Conservation (phyloP, 768 basidiomycete species). For the Boletales sp. region DNA sequence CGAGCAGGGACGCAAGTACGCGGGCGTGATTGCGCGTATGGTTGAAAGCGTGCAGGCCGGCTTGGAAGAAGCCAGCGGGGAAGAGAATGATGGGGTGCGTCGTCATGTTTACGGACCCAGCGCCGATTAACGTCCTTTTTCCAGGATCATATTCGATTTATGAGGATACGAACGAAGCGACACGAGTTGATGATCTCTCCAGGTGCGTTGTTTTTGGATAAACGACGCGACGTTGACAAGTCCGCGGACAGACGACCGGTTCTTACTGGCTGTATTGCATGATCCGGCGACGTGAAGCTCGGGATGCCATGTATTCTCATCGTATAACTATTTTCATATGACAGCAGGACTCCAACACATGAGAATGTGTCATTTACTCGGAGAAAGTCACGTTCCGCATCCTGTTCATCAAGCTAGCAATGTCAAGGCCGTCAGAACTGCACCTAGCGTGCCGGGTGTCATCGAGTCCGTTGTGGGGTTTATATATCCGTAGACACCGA, state of each 20-base stretch:
- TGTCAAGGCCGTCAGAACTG: too few relatives aligned
- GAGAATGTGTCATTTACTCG: too few relatives aligned
- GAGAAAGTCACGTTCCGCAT: too few relatives aligned
- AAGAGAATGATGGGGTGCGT: slow-evolving; percentile 58
- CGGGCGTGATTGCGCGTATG: slow-evolving; percentile 66
- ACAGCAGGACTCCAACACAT: too few relatives aligned
- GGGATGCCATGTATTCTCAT: too few relatives aligned
- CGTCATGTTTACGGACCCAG: background rate
- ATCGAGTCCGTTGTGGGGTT: too few relatives aligned
- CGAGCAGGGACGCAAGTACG: slow-evolving; percentile 76
- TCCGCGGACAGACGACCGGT: slow-evolving; percentile 61
- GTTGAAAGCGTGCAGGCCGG: slow-evolving; percentile 78
- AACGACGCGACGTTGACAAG: background rate
- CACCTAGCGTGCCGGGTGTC: too few relatives aligned
- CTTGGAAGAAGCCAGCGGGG: slow-evolving; percentile 70
- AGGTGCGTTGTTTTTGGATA: slow-evolving; percentile 44
- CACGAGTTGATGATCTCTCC: slow-evolving; percentile 96
- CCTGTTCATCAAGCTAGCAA: too few relatives aligned
- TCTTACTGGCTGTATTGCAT: slow-evolving; percentile 79
- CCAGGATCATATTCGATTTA: slow-evolving; percentile 83
- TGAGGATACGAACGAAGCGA: slow-evolving; percentile 86
- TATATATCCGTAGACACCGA: too few relatives aligned
- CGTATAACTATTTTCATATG: too few relatives aligned
- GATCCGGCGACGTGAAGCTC: slow-evolving; percentile 53
- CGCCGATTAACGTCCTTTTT: background rate